Evolutionary conservation across 2,329 filamentous ascomycete species (phyloP).

Genomic region (Berkeleyomyces rouxiae): DNA sequence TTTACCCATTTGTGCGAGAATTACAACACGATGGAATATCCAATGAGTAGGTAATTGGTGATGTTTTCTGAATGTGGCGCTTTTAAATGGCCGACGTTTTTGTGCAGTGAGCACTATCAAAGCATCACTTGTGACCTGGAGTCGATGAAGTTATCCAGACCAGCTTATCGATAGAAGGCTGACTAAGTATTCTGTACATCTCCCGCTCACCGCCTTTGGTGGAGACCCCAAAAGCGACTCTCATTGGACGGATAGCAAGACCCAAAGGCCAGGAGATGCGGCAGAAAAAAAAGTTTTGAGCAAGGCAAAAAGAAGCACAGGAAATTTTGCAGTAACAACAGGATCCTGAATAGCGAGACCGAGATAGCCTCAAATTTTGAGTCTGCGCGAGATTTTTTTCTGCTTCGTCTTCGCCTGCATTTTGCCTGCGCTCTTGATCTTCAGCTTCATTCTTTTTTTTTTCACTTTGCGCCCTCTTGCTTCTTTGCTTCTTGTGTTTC

Average conservation of each 20-base stretch:
- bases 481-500: not conserved
- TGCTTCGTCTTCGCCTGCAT: not conserved
- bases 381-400: too few relatives aligned
- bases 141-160: not conserved
- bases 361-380: not conserved
- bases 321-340: slow-evolving; percentile 10
- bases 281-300: slow-evolving; percentile 15
- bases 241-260: slow-evolving; percentile 5
- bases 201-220: slow-evolving; percentile 5
- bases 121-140: not conserved
- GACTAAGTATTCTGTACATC: not conserved
- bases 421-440: not conserved
- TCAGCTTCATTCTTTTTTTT: not conserved
- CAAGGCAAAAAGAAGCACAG: slow-evolving; percentile 1
- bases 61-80: too few relatives aligned
- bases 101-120: too few relatives aligned
- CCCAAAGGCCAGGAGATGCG: slow-evolving; percentile 8
- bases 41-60: too few relatives aligned
- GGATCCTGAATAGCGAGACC: not conserved
- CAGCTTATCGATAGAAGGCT: not conserved
- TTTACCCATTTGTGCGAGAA: too few relatives aligned
- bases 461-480: not conserved
- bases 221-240: not conserved
- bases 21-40: too few relatives aligned
- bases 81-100: too few relatives aligned